Conservation (phyloP, 768 basidiomycete genomes). For the Cystofilobasidium bisporidii region DNA sequence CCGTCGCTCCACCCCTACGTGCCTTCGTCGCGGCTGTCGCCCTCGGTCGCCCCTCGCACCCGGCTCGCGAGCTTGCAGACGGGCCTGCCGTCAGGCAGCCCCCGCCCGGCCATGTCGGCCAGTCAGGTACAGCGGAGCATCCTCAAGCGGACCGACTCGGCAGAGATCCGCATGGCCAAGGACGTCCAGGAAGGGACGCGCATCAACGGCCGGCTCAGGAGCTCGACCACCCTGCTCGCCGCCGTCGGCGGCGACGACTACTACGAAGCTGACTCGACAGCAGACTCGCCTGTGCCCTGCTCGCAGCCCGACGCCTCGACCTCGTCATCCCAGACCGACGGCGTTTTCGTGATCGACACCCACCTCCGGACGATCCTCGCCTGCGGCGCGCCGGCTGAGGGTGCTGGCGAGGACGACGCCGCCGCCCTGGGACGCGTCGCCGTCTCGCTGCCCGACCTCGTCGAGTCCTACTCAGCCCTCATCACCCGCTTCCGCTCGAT, state of each 20-base stretch:
- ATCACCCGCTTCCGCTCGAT: conserved; percentile 16
- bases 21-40: neutral
- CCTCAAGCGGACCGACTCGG: conserved; percentile 25
- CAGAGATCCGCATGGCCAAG: conserved; percentile 15
- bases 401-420: too few species aligned
- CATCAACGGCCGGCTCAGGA: conserved; percentile 18
- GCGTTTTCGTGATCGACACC: conserved; percentile 8
- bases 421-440: neutral
- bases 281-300: too few species aligned
- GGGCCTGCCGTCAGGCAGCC: neutral
- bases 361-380: conserved; percentile 16
- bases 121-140: conserved; percentile 17
- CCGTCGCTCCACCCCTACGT: conserved; percentile 2
- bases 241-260: neutral
- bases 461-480: conserved; percentile 20
- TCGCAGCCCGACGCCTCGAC: too few species aligned
- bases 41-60: conserved; percentile 13
- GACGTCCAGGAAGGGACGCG: conserved; percentile 23
- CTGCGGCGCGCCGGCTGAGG: neutral
- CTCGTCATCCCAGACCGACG: neutral
- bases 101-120: neutral
- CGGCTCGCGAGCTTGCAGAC: conserved; percentile 1
- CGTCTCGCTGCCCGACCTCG: conserved; percentile 13
- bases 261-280: too few species aligned
- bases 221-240: conserved; percentile 7